phyloP scores from a whole-genome alignment of 805 yeast species.

The Komagataella phaffii region DNA sequence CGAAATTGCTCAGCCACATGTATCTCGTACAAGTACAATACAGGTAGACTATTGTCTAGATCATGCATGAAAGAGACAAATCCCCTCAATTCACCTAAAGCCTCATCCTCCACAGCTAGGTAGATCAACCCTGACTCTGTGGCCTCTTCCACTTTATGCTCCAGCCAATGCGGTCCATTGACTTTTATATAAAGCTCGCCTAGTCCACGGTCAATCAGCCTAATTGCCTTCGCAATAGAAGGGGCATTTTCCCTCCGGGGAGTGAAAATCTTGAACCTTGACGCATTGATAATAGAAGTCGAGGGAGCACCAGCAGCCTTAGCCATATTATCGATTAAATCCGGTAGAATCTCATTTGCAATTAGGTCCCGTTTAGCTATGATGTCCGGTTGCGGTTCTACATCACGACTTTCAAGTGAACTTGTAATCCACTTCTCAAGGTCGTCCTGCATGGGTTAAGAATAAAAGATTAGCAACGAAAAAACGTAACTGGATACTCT shows the following conservation, averaged over 20 bases:
- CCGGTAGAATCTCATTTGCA: not conserved
- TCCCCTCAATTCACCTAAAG: slow-evolving; percentile 12
- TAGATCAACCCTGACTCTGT: slow-evolving; percentile 32
- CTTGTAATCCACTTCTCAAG: not conserved
- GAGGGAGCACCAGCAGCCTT: not conserved
- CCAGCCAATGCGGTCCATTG: slow-evolving; percentile 27
- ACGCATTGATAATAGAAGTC: not conserved
- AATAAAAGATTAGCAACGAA: not conserved
- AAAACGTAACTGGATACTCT: not conserved
- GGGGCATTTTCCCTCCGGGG: not conserved
- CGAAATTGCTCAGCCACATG: slow-evolving; percentile 28
- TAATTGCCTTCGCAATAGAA: not conserved
- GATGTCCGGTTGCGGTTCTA: not conserved
- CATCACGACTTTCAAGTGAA: not conserved
- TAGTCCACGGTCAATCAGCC: slow-evolving; percentile 12
- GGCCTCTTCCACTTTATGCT: slow-evolving; percentile 30
- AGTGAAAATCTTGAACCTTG: not conserved
- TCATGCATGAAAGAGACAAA: slow-evolving; percentile 35
- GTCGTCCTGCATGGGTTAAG: not conserved
- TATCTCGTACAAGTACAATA: slow-evolving; percentile 43
- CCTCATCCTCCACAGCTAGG: slow-evolving; percentile 15
- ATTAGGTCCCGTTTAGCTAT: not conserved
- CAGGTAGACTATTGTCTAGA: slow-evolving; percentile 21
- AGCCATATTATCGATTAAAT: slow-evolving; percentile 5
- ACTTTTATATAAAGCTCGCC: slow-evolving; percentile 11